These are phyloP conservation scores for Pleurotus cornucopiae DNA, from an alignment of 768 basidiomycete species.

Conservation along the genomic window DNA sequence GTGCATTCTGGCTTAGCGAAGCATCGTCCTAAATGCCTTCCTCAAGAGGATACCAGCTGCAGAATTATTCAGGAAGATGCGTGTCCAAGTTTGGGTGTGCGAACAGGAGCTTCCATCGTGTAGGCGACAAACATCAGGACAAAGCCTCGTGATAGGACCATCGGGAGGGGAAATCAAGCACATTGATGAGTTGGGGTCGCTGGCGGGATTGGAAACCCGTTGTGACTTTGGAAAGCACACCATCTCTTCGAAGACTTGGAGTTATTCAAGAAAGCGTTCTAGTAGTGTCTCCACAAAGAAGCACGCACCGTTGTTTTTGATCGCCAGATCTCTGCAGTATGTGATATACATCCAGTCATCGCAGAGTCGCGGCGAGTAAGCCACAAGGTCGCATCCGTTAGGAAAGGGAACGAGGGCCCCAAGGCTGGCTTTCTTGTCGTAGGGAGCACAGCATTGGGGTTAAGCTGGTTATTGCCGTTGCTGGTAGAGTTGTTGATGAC, in stretches of 20 bases:
- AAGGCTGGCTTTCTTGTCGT: conserved; percentile 59
- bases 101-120: too few species aligned
- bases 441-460: conserved; percentile 28
- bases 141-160: too few species aligned
- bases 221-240: conserved; percentile 35
- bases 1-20: conserved; percentile 73
- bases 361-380: conserved; percentile 30
- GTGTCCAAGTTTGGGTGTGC: too few species aligned
- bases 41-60: too few species aligned
- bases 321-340: conserved; percentile 36
- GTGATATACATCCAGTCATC: conserved; percentile 17
- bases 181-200: too few species aligned
- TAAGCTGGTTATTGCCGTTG: conserved; percentile 16
- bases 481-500: conserved; percentile 56
- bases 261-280: not conserved
- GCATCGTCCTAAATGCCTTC: conserved; percentile 40
- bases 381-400: conserved; percentile 77
- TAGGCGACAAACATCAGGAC: too few species aligned
- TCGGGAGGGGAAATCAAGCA: too few species aligned
- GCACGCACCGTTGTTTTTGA: conserved; percentile 37
- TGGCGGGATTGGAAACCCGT: conserved; percentile 14
- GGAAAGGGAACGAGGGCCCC: conserved; percentile 69
- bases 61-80: too few species aligned
- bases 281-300: not conserved
- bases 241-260: conserved; percentile 32